Evolutionary conservation across 2,329 filamentous ascomycete species (phyloP).

Genomic region (Pleoardoris graminearum): DNA sequence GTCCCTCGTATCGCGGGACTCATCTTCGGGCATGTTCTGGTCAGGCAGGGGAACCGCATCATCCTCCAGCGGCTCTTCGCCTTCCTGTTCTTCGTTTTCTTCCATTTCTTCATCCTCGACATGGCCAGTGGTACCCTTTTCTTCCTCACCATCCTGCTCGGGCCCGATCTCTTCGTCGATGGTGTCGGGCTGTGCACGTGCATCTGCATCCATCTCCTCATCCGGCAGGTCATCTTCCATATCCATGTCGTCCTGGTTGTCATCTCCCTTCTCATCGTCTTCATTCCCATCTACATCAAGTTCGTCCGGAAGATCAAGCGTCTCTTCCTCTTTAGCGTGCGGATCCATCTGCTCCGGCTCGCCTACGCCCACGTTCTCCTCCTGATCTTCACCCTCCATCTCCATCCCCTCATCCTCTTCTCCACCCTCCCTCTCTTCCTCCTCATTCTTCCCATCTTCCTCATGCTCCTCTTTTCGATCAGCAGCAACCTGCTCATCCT

Average conservation of each 20-base stretch:
- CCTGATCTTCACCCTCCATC: constrained; percentile 62
- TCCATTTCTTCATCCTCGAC: constrained; percentile 46
- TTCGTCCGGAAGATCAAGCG: constrained; percentile 82
- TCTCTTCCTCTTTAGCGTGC: constrained; percentile 78
- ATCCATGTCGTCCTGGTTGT: constrained; percentile 41
- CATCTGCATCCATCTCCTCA: constrained; percentile 38
- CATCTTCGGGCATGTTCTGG: constrained; percentile 57
- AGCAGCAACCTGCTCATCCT: constrained; percentile 52
- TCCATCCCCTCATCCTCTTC: constrained; percentile 57
- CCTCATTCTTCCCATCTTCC: constrained; percentile 56
- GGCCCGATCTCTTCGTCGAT: constrained; percentile 38
- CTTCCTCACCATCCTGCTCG: constrained; percentile 40
- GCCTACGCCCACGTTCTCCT: constrained; percentile 66
- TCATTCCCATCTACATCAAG: constrained; percentile 76
- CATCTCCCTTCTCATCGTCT: constrained; percentile 61
- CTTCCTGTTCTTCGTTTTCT: constrained; percentile 51
- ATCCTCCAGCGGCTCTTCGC: constrained; percentile 53
- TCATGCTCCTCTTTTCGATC: constrained; percentile 57
- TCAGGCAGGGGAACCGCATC: constrained; percentile 46
- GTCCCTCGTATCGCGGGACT: constrained; percentile 52
- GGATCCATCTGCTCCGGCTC: constrained; percentile 70
- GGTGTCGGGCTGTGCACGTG: constrained; percentile 33
- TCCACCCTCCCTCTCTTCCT: constrained; percentile 65
- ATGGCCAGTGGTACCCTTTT: constrained; percentile 41
- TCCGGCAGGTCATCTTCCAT: constrained; percentile 42